phyloP scores from a whole-genome alignment of 139 green algal genomes.

The Coelastrella sp. region DNA sequence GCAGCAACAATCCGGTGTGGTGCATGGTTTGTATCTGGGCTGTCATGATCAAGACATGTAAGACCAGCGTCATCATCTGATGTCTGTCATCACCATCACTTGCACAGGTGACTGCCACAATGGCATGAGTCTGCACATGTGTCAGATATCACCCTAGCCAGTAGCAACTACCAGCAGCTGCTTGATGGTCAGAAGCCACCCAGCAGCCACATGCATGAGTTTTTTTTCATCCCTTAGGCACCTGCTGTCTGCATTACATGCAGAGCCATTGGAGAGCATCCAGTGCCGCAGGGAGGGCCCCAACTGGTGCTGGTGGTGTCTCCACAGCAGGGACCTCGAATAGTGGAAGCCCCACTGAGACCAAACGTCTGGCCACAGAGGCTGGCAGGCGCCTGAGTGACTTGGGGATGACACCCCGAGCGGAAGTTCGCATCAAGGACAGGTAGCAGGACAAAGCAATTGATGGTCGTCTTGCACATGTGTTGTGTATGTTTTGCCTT shows the following conservation, averaged over 20 bases:
- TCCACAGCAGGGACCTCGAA: background rate
- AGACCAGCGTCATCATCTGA: too few relatives aligned
- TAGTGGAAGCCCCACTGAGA: background rate
- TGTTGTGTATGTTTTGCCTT: background rate
- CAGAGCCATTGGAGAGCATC: conserved; percentile 34
- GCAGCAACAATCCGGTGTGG: too few relatives aligned
- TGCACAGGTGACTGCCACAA: too few relatives aligned
- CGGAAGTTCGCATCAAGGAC: conserved; percentile 18
- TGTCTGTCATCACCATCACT: too few relatives aligned
- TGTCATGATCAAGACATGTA: too few relatives aligned
- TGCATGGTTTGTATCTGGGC: too few relatives aligned
- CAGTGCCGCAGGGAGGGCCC: background rate
- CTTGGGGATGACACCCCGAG: background rate
- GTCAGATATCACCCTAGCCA: background rate
- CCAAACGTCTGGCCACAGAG: background rate
- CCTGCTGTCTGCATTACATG: background rate
- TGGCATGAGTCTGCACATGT: too few relatives aligned
- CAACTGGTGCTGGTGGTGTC: background rate
- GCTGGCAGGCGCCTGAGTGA: conserved; percentile 24
- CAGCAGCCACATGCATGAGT: too few relatives aligned
- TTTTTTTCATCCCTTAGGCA: too few relatives aligned
- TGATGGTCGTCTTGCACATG: background rate
- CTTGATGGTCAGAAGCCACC: too few relatives aligned
- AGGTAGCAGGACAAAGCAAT: conserved; percentile 7
- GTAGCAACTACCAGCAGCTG: background rate